Conservation (phyloP, 768 basidiomycete species). For the Plicaturopsis crispa region DNA sequence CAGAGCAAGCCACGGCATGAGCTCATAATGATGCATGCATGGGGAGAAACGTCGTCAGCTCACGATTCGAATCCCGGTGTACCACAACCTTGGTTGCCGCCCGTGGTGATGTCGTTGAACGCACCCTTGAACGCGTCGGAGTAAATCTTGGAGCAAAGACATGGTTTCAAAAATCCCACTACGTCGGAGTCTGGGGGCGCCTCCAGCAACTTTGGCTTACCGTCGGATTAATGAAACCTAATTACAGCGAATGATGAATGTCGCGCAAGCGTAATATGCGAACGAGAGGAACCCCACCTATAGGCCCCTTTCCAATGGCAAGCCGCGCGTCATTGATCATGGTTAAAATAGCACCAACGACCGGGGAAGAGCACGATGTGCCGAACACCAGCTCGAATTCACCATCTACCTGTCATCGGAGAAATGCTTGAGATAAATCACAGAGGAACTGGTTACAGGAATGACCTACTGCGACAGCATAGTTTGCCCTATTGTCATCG, state of each 20-base stretch:
- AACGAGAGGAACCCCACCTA: too few species aligned
- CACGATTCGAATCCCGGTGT: constrained; percentile 30
- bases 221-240: constrained; percentile 19
- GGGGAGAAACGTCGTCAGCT: too few species aligned
- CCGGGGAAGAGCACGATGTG: constrained; percentile 18
- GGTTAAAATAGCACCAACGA: constrained; percentile 12
- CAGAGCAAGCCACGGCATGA: too few species aligned
- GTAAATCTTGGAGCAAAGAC: constrained; percentile 29
- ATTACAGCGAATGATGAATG: too few species aligned
- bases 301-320: constrained; percentile 15
- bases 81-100: constrained; percentile 38
- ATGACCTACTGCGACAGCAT: constrained; percentile 30
- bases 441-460: neutral
- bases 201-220: constrained; percentile 11
- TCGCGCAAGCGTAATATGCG: too few species aligned
- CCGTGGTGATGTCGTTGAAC: constrained; percentile 43
- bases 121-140: constrained; percentile 28
- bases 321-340: constrained; percentile 21
- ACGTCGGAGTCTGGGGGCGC: neutral
- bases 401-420: constrained; percentile 23
- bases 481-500: constrained; percentile 26
- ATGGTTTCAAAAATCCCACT: neutral
- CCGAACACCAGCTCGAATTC: constrained; percentile 28
- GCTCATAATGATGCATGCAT: too few species aligned
- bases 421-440: neutral